Conservation (phyloP, 2,329 filamentous ascomycete species). For the Dothistroma pini region DNA sequence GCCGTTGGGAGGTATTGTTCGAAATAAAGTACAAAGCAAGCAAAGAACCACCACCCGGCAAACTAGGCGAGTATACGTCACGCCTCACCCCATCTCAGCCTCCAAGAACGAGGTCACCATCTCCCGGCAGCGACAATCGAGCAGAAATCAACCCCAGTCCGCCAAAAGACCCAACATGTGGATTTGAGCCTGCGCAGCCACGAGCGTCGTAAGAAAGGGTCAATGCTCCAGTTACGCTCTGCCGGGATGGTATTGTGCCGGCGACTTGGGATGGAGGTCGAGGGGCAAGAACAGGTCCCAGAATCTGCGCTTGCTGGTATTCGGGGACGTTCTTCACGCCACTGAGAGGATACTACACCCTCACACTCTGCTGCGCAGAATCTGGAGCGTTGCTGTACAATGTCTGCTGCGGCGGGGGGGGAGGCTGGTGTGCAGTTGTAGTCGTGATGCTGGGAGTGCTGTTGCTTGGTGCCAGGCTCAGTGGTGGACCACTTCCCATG, state of each 20-base stretch:
- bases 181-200: no score
- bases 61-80: no score
- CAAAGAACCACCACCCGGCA: no score
- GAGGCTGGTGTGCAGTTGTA: not conserved
- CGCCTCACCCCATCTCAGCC: no score
- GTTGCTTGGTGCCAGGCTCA: not conserved
- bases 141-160: no score
- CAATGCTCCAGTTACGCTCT: no score
- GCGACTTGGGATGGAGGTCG: no score
- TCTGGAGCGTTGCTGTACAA: not conserved
- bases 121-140: no score
- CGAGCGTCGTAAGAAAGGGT: no score
- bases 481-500: constrained; percentile 31
- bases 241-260: no score
- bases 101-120: no score
- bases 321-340: not conserved
- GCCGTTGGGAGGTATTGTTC: not conserved
- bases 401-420: not conserved
- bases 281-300: not conserved
- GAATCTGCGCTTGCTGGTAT: not conserved
- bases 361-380: not conserved
- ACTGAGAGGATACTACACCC: not conserved
- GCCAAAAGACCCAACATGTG: no score
- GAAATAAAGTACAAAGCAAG: not conserved
- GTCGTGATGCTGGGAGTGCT: not conserved